Evolutionary conservation across 805 yeast species (phyloP).

Genomic region (Kluyveromyces wickerhamii): DNA sequence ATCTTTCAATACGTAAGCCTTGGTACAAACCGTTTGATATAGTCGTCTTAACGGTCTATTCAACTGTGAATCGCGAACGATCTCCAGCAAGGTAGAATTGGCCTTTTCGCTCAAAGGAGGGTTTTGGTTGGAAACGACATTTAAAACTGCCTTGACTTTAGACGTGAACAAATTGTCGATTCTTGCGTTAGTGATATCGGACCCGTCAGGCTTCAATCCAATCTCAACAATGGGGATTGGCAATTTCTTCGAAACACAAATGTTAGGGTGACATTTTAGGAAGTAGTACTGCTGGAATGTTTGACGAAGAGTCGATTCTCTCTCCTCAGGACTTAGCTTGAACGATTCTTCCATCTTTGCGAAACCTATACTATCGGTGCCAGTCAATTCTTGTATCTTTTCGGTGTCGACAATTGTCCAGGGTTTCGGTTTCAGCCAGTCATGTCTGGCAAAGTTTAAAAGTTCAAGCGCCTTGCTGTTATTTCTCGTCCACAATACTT

Average conservation of each 20-base stretch:
- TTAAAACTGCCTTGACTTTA: conserved; percentile 14
- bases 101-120: conserved; percentile 10
- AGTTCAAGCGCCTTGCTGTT: conserved; percentile 8
- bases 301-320: conserved; percentile 10
- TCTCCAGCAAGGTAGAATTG: conserved; percentile 11
- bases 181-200: conserved; percentile 14
- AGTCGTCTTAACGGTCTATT: conserved; percentile 11
- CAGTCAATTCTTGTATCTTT: neutral
- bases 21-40: conserved; percentile 15
- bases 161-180: conserved; percentile 14
- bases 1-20: conserved; percentile 13
- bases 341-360: neutral
- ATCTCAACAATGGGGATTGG: conserved; percentile 20
- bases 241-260: conserved; percentile 13
- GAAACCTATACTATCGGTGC: neutral
- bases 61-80: conserved; percentile 7
- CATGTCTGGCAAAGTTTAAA: conserved; percentile 10
- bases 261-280: conserved; percentile 12
- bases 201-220: conserved; percentile 18
- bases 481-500: conserved; percentile 13
- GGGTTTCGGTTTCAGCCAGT: conserved; percentile 8
- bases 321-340: conserved; percentile 5
- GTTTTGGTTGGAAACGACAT: conserved; percentile 16
- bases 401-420: neutral
- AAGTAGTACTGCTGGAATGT: conserved; percentile 17